Conservation (phyloP, 75 land plant species). For the Picea sitchensis region DNA sequence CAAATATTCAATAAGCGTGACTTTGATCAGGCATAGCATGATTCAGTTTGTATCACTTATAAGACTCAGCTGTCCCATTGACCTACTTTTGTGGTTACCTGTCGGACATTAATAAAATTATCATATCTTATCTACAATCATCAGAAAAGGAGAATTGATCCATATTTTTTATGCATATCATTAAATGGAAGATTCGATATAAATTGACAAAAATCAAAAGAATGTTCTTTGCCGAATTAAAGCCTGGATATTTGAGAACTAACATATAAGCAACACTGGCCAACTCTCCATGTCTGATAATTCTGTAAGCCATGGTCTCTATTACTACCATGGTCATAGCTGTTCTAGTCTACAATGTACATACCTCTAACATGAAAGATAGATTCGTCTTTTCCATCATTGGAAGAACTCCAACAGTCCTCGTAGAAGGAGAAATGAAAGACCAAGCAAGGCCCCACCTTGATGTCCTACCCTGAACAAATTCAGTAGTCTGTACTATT, state of each 20-base stretch:
- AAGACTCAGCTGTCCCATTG: no score
- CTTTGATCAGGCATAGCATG: no score
- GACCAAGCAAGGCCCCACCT: constrained; percentile 99
- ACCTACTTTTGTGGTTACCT: no score
- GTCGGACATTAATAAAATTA: no score
- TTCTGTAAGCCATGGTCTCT: neutral
- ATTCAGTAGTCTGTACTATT: constrained; percentile 83
- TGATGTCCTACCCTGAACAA: constrained; percentile 93
- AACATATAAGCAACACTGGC: neutral
- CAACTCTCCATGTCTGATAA: neutral
- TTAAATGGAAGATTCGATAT: neutral
- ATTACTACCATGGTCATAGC: neutral
- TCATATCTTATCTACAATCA: no score
- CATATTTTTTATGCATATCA: neutral
- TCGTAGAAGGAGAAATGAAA: constrained; percentile 45
- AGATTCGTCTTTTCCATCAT: constrained; percentile 25
- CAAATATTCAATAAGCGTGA: no score
- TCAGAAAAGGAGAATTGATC: no score
- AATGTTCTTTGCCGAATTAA: neutral
- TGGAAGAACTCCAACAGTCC: constrained; percentile 19
- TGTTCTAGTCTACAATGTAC: neutral
- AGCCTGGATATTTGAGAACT: neutral
- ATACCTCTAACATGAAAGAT: constrained; percentile 86
- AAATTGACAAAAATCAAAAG: neutral
- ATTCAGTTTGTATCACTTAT: no score